These are phyloP conservation scores for Wakefieldia striispora DNA, from an alignment of 768 basidiomycete species.

Conservation along the genomic window DNA sequence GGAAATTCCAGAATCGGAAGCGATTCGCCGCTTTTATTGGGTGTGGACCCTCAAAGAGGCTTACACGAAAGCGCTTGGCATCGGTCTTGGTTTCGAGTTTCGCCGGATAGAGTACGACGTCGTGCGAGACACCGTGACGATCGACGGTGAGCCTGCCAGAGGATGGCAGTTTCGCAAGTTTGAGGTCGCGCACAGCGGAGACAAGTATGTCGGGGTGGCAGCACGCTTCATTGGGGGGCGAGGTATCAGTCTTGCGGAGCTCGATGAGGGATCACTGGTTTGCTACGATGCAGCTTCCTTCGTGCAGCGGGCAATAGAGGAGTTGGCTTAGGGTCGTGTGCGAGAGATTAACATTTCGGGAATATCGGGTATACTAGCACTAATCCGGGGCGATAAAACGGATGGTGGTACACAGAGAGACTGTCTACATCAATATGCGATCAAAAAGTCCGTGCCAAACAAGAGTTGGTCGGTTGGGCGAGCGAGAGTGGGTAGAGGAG, in stretches of 20 bases:
- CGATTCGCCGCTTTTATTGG: conserved; percentile 67
- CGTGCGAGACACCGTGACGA: conserved; percentile 44
- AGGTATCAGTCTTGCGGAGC: conserved; percentile 30
- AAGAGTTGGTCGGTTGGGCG: conserved; percentile 32
- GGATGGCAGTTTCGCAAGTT: conserved; percentile 75
- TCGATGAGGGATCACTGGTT: conserved; percentile 41
- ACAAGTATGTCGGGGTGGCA: conserved; percentile 64
- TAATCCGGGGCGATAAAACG: too few relatives aligned
- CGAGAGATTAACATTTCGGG: conserved; percentile 6
- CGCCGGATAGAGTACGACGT: conserved; percentile 71
- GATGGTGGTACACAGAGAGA: not conserved
- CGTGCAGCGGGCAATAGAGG: conserved; percentile 44
- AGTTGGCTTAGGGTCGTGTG: conserved; percentile 30
- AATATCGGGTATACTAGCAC: conserved; percentile 17
- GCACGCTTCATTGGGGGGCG: conserved; percentile 56
- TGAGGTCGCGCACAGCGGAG: conserved; percentile 44
- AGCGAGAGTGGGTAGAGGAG: conserved; percentile 37
- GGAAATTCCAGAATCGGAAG: conserved; percentile 46
- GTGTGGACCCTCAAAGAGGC: conserved; percentile 93
- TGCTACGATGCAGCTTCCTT: conserved; percentile 48
- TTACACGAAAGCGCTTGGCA: conserved; percentile 83
- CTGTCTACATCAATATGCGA: conserved; percentile 30
- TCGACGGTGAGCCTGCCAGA: conserved; percentile 54
- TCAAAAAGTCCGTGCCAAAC: conserved; percentile 27
- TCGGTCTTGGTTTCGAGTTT: conserved; percentile 83